Evolutionary conservation across 2,329 filamentous ascomycete species (phyloP), one percentile per base, ranked within the genome.

Genomic region (Fusarium newnesense): DNA sequence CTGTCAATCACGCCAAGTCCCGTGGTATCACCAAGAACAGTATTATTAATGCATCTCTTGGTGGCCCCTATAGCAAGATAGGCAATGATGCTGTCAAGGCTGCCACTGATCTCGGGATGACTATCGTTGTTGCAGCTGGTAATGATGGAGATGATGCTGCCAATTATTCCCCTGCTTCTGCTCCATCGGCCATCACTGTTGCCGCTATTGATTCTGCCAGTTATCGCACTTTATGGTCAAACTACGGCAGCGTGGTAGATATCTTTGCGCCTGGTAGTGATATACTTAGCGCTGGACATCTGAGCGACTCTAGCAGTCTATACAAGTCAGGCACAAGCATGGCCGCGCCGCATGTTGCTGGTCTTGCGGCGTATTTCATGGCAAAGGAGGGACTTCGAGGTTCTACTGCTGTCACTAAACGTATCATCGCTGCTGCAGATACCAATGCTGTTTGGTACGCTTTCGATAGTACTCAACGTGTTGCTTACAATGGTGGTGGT

Each of bases 291-390:
- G 11, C 56, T 0, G 61, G 49, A 0, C n/a, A 62, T n/a, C 15
- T 42, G 0, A 59, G 36, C 21, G 62, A 70, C 37, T 39, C 66
- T 21, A 19, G 47, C 18, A 74, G 37, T 19, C 0, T 18, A 1
- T 64, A 66, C 16, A 34, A 40, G 7, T 50, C 65, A 5, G 73
- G 73, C 3, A 75, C 69, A 2, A 78, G 58, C 30, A 74, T 74
- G 72, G 88, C 90, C 16, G 84, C 85, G 3, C 90, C 90, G 0
- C 89, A 91, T 75, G 85, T 92, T 49, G 86, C 88, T 39, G 90
- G 90, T n/a, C 81, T 92, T 2, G 88, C 87, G 9, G 88, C 88
- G 9, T 92, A 91, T 78, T 80, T 92, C 7, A 87, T 92, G 62
- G 44, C 67, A 0, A 68, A 68, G 46, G 72, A 73, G 44, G 39